Base-by-base conservation (phyloP, 2,329 filamentous ascomycete species). In the Thielaviopsis punctulata region DNA sequence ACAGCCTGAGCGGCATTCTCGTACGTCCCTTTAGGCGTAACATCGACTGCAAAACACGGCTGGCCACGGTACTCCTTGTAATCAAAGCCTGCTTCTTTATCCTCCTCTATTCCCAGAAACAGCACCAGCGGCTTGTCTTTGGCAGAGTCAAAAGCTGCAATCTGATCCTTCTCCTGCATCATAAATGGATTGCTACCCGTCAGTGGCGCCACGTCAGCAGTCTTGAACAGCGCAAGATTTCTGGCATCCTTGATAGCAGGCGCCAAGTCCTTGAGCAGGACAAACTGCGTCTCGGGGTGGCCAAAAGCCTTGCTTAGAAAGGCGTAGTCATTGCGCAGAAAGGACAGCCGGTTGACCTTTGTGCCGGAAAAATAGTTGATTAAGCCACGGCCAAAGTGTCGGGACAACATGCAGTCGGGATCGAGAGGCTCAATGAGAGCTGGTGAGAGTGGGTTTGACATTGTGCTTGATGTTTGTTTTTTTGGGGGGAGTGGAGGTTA, bases 31-130 rank as follows among this genome's bases (percentile, higher is more conserved):
- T 75, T 78, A 0, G 87, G 83, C 2, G 89, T 93, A 19, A 95
- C 76, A 63, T 96, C 92, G 12, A 98, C 65, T 1, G 89, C 90
- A 63, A 96, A 98, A 67, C 81, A 93, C 1, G 92, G 89, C 48
- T 75, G 73, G 2, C 90, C 92, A 30, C 72, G 76, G 63, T 94
- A 93, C 47, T 79, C 78, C 55, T 79, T 80, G 61, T 82, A 83
- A 55, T 71, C 62, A 49, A 84, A 75, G 0, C 69, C 74, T 25
- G 62, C 60, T 18, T 64, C 61, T 45, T 64, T 57, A 59, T 64
- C 66, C 59, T 94, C 87, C 58, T 94, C 80, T 47, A 95, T 66
- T 0, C 90, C 90, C 24, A 96, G 69, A 63, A 96, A 95, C 50
- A 96, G 72, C 49, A 95, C 71, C 56, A 86, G 75, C 2, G 88